Evolutionary conservation across 1,284 basidiomycete species (phyloP).

Genomic region (Puccinia brachypodii): DNA sequence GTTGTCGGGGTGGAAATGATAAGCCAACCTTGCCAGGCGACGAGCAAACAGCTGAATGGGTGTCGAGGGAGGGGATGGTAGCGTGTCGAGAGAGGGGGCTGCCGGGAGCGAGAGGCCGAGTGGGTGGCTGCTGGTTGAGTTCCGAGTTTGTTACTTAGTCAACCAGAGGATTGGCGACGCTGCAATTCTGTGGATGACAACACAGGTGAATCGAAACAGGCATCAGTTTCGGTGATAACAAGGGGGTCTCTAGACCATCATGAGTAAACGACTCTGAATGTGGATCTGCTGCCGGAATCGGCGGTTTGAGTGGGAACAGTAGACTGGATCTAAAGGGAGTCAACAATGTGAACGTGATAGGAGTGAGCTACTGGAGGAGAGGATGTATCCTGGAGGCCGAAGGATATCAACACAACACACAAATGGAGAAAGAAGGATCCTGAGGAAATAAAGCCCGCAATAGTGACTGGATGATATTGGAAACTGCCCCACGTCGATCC

Average conservation of each 20-base stretch:
- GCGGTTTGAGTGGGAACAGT: no score
- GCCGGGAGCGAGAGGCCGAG: background rate
- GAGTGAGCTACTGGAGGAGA: no score
- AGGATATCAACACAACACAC: no score
- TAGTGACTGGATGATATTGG: background rate
- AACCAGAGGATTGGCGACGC: background rate
- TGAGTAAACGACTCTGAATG: background rate
- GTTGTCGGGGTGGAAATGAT: background rate
- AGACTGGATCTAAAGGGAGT: background rate
- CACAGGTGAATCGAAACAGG: background rate
- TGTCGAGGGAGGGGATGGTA: background rate
- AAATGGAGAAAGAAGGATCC: background rate
- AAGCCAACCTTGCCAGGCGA: background rate
- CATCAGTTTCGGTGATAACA: background rate
- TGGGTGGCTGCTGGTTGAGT: no score
- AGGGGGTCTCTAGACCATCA: background rate
- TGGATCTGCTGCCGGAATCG: background rate
- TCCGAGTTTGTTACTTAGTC: background rate
- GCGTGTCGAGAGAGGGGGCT: background rate
- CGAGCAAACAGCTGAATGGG: background rate
- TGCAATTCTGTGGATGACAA: background rate
- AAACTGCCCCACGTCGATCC: conserved; percentile 10
- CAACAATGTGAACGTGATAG: background rate
- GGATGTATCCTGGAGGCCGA: no score
- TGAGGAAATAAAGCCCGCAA: background rate